Evolutionary conservation across 805 yeast species (phyloP).

Genomic region (Spathaspora arborariae): DNA sequence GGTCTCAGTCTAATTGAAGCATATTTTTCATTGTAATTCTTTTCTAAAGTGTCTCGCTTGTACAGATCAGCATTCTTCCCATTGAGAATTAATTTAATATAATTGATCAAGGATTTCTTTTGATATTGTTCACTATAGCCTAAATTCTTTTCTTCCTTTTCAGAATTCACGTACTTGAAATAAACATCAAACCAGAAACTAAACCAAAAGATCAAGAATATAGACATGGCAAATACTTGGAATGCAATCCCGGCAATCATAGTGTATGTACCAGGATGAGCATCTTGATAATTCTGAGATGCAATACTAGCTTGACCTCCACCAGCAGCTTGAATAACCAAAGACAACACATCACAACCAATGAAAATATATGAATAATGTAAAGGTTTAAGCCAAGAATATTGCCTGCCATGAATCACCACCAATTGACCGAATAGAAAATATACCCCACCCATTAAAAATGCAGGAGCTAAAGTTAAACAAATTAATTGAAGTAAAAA

Average conservation of each 20-base stretch:
- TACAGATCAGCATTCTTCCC: constrained; percentile 16
- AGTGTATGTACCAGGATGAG: constrained; percentile 25
- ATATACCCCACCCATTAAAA: constrained; percentile 39
- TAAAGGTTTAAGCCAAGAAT: constrained; percentile 34
- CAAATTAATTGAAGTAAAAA: constrained; percentile 28
- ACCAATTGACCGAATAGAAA: constrained; percentile 35
- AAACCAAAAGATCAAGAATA: constrained; percentile 31
- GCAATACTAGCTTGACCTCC: constrained; percentile 32
- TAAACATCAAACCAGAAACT: constrained; percentile 24
- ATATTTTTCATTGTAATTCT: constrained; percentile 23
- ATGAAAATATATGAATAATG: constrained; percentile 40
- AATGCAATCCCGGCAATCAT: constrained; percentile 37
- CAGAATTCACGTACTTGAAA: constrained; percentile 15
- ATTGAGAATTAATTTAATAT: constrained; percentile 23
- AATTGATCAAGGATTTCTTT: constrained; percentile 16
- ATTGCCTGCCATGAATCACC: constrained; percentile 30
- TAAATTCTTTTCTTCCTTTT: constrained; percentile 4
- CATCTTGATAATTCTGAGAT: constrained; percentile 13
- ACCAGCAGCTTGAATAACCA: constrained; percentile 36
- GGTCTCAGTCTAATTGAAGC: constrained; percentile 16
- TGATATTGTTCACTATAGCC: background rate
- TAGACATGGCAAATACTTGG: constrained; percentile 34
- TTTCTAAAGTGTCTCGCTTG: constrained; percentile 20
- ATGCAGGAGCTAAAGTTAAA: constrained; percentile 37
- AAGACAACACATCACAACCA: constrained; percentile 28